These are phyloP conservation scores for Dillenia turbinata DNA, from an alignment of 164 flowering plant genomes.

Conservation along the genomic window DNA sequence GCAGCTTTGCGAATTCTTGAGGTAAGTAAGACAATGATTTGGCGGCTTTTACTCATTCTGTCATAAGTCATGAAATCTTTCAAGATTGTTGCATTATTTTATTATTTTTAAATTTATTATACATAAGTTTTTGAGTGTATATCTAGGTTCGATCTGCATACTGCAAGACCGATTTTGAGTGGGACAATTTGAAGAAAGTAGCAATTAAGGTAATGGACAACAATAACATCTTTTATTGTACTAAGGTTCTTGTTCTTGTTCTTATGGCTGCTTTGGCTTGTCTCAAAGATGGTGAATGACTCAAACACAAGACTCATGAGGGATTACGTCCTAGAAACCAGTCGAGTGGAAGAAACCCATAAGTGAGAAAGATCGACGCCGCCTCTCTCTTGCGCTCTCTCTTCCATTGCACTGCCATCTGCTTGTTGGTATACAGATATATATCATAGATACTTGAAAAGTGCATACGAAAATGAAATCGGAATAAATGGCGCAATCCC, in stretches of 20 bases:
- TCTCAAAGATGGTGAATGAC: conserved; percentile 65
- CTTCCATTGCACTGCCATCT: no score
- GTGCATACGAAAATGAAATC: no score
- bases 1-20: conserved; percentile 82
- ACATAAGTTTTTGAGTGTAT: not conserved
- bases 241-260: not conserved
- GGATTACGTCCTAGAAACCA: conserved; percentile 78
- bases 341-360: conserved; percentile 43
- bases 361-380: conserved; percentile 27
- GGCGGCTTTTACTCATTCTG: not conserved
- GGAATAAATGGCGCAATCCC: no score
- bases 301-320: conserved; percentile 77
- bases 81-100: not conserved
- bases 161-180: conserved; percentile 79
- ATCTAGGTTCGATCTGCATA: conserved; percentile 83
- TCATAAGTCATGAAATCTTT: not conserved
- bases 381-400: not conserved
- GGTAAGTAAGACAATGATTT: conserved; percentile 36
- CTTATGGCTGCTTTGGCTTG: not conserved
- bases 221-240: no score
- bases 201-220: conserved; percentile 11
- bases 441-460: no score
- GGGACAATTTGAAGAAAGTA: conserved; percentile 81
- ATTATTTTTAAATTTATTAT: not conserved
- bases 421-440: no score